phyloP scores from a whole-genome alignment of 257 asterid genomes.

The Jacaranda copaia region DNA sequence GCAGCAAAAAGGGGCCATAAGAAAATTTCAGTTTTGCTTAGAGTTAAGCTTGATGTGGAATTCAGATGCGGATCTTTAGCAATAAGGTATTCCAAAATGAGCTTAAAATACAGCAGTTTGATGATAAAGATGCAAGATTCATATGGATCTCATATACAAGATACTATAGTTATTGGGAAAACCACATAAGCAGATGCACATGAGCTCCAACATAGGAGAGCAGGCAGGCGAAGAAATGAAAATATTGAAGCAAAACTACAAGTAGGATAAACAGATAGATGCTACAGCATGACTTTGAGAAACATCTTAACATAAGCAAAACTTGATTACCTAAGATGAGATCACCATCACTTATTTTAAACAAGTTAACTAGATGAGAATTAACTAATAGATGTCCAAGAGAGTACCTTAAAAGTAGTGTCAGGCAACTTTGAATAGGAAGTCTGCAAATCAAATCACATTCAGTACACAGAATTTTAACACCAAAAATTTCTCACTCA shows the following conservation, averaged over 20 bases:
- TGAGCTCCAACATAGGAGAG: slow-evolving; percentile 2
- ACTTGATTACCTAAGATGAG: background rate
- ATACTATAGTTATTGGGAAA: background rate
- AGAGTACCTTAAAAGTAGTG: slow-evolving; percentile 91
- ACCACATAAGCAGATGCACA: background rate
- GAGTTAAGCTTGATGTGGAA: background rate
- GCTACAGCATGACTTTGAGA: slow-evolving; percentile 8
- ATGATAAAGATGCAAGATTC: slow-evolving; percentile 3
- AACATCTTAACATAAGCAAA: background rate
- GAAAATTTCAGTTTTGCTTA: background rate
- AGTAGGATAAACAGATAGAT: slow-evolving; percentile 10
- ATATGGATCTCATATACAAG: slow-evolving; percentile 16
- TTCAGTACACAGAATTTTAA: slow-evolving; percentile 24
- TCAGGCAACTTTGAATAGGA: slow-evolving; percentile 84
- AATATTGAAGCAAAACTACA: slow-evolving; percentile 13
- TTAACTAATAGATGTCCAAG: background rate
- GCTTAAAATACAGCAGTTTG: slow-evolving; percentile 1
- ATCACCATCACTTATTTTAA: background rate
- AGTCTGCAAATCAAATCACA: slow-evolving; percentile 57
- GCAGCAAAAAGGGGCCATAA: background rate
- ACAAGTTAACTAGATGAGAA: background rate
- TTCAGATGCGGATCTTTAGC: background rate
- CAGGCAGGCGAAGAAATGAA: slow-evolving; percentile 1
- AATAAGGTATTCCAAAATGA: background rate
- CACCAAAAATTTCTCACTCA: slow-evolving; percentile 21